Base-by-base conservation (phyloP, 805 yeast genomes). In the Helenozyma baotianmanensis region DNA sequence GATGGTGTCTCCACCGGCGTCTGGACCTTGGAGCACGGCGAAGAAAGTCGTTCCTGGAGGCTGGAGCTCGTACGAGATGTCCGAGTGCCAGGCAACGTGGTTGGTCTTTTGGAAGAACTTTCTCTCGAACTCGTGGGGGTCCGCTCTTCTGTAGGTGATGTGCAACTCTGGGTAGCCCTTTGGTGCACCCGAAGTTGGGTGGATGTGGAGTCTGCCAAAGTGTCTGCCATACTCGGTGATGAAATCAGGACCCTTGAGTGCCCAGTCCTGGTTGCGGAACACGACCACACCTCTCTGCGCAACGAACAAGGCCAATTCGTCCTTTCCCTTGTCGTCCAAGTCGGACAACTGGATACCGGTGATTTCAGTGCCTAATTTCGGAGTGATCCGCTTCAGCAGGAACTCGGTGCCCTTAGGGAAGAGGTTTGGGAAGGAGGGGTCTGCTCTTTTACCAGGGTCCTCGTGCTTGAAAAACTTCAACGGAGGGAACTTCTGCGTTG, bases 181-280 rank as follows among this genome's bases (percentile, higher is more conserved):
- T 14, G 68, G 67, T 10, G 65, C 55, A 2, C 64, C 67, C 12
- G 63, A 53, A 4, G 71, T 66, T 25, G 76, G 73, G 38, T 72
- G 75, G 33, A 66, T 57, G 46, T 72, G 76, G 25, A 68, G 49
- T 5, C 53, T 56, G 11, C 68, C 68, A 35, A 44, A 62, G 43
- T 62, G 49, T 24, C 47, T 51, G n/a, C 58, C 64, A 33, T 44
- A 61, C 21, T 61, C 60, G 19, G 51, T 49, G 21, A 54, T 52
- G 35, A 47, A 60, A 18, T 47, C 40, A 8, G 67, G 67, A 2
- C 45, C 45, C 14, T 21, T 29, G 14, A 13, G 29, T 40, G 29
- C 53, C 33, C 57, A 54, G 43, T 60, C 58, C 38, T 60, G 66
- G 40, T 59, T 45, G 13, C 61, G 30, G 37, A 60, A 57, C 4